Conservation (phyloP, 768 basidiomycete species). For the Hortiboletus campestris region DNA sequence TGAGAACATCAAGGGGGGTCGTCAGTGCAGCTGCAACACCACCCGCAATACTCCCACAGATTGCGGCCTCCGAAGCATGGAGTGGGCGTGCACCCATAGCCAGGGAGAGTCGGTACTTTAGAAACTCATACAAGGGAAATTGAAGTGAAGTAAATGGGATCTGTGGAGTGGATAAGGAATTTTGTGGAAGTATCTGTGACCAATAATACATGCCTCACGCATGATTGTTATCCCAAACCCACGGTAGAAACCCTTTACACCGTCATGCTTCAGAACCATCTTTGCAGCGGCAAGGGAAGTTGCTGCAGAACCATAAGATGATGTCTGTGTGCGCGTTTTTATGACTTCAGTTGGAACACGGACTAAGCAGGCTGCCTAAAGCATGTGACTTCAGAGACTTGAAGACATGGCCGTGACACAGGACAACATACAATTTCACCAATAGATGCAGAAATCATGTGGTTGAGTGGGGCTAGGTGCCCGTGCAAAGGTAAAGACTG, state of each 20-base stretch:
- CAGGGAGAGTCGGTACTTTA: constrained; percentile 68
- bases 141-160: constrained; percentile 96
- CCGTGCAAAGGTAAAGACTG: constrained; percentile 59
- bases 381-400: constrained; percentile 6
- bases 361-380: constrained; percentile 82
- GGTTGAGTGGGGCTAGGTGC: constrained; percentile 61
- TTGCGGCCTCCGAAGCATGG: constrained; percentile 72
- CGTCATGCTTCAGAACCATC: constrained; percentile 57
- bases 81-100: constrained; percentile 53
- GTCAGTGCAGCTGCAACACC: constrained; percentile 87
- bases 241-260: constrained; percentile 79
- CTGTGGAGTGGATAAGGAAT: constrained; percentile 39
- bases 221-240: constrained; percentile 82
- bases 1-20: constrained; percentile 94
- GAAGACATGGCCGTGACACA: constrained; percentile 5
- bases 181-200: not conserved
- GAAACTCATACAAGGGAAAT: constrained; percentile 90
- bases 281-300: constrained; percentile 63
- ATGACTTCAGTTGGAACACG: constrained; percentile 96
- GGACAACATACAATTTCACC: constrained; percentile 52
- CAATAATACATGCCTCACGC: constrained; percentile 46
- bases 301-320: constrained; percentile 60
- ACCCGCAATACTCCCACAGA: constrained; percentile 90
- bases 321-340: constrained; percentile 90
- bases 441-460: constrained; percentile 57